A percentile compares a stretch with the other conserved stretches of the same genome.
Evolutionary conservation across 1,139 yeast genomes (phyloP).

Genomic region (Hyphopichia khmerensis): DNA sequence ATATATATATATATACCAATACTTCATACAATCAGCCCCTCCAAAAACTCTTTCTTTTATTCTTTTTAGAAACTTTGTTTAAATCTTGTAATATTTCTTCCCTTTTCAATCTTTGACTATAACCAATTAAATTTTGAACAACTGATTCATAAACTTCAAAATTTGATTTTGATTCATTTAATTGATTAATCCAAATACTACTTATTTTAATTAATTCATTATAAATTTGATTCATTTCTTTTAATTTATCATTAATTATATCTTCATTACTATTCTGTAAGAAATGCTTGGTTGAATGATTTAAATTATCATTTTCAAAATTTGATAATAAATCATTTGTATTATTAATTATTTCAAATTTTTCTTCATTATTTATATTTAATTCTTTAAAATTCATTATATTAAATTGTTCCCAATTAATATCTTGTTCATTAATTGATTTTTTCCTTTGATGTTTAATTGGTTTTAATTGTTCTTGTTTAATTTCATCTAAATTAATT

Average conservation of each 20-base stretch:
- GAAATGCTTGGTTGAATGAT: constrained; percentile 29
- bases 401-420: constrained; percentile 32
- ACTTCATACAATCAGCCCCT: too few species aligned
- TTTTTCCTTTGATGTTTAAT: constrained; percentile 13
- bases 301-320: constrained; percentile 38
- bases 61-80: constrained; percentile 23
- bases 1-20: too few species aligned
- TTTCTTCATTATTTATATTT: constrained; percentile 18
- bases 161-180: constrained; percentile 45
- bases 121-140: constrained; percentile 69
- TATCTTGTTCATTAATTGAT: constrained; percentile 28
- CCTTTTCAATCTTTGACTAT: constrained; percentile 57
- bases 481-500: constrained; percentile 54
- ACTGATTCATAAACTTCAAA: constrained; percentile 67
- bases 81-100: constrained; percentile 46
- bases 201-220: constrained; percentile 32
- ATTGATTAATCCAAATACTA: constrained; percentile 50
- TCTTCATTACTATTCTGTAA: constrained; percentile 15
- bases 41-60: constrained; percentile 13
- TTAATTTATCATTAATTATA: constrained; percentile 25
- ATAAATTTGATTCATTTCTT: constrained; percentile 27
- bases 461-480: background rate
- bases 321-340: constrained; percentile 28
- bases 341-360: constrained; percentile 14
- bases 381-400: constrained; percentile 27